A percentile compares a stretch with the other conserved stretches of the same genome.
These are phyloP conservation scores for Borovskyia barvae DNA, from an alignment of 208 protist species.

Conservation along the genomic window DNA sequence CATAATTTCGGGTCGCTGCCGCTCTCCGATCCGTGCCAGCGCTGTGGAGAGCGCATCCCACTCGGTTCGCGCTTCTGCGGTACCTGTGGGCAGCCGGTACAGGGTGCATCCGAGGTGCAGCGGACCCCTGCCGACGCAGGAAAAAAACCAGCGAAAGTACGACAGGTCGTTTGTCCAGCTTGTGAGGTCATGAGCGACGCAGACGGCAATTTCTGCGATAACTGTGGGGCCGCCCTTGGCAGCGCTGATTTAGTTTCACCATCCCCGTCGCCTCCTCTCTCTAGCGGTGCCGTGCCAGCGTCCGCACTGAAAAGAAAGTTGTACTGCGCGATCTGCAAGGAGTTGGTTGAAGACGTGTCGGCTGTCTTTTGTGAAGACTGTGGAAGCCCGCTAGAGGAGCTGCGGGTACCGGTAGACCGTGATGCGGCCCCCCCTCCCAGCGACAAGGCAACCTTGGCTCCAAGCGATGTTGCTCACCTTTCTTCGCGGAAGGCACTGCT, in stretches of 20 bases:
- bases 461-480: constrained; percentile 3
- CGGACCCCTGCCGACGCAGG: constrained; percentile 43
- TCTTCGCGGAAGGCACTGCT: too few species aligned
- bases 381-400: constrained; percentile 49
- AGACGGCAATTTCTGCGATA: constrained; percentile 87
- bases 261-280: background rate
- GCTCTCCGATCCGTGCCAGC: constrained; percentile 40
- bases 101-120: constrained; percentile 40
- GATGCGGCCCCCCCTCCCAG: constrained; percentile 7
- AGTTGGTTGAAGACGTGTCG: constrained; percentile 32
- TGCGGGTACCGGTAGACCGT: background rate
- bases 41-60: constrained; percentile 70
- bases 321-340: constrained; percentile 62
- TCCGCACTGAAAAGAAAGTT: constrained; percentile 12
- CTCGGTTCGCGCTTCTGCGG: constrained; percentile 79
- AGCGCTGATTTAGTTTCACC: constrained; percentile 22
- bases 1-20: constrained; percentile 22
- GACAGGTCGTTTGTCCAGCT: constrained; percentile 51
- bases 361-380: constrained; percentile 83
- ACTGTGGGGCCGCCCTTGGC: constrained; percentile 76
- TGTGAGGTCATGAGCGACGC: constrained; percentile 73
- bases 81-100: constrained; percentile 74
- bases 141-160: constrained; percentile 43
- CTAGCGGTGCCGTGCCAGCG: background rate
- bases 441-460: constrained; percentile 2